A percentile compares a stretch with the other conserved stretches of the same genome.
Evolutionary conservation across 108 stramenopile genomes (phyloP).

Genomic region (Cyclotella atomus): DNA sequence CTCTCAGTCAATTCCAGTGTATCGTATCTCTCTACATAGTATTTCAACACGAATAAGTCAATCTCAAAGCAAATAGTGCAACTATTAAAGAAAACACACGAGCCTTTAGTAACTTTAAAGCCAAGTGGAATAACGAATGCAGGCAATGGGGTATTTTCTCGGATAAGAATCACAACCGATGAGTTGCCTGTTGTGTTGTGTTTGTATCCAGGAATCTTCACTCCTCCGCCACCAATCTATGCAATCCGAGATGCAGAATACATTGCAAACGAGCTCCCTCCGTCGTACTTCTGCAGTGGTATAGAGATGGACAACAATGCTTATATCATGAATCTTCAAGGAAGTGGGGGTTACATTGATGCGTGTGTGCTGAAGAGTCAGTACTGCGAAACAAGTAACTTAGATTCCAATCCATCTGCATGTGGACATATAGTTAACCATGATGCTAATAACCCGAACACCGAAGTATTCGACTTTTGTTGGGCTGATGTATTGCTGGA

Average conservation of each 20-base stretch:
- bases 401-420: constrained; percentile 51
- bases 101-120: constrained; percentile 10
- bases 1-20: background rate
- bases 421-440: constrained; percentile 60
- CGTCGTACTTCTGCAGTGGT: constrained; percentile 5
- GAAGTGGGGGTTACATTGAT: constrained; percentile 50
- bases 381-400: constrained; percentile 2
- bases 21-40: no score
- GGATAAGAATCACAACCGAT: background rate
- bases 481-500: constrained; percentile 41
- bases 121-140: background rate
- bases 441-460: constrained; percentile 21
- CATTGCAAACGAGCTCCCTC: constrained; percentile 25
- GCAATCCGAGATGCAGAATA: background rate
- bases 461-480: constrained; percentile 31
- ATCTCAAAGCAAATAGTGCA: background rate
- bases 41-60: background rate
- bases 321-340: constrained; percentile 53
- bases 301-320: constrained; percentile 38
- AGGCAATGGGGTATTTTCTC: constrained; percentile 27
- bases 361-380: constrained; percentile 29
- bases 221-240: constrained; percentile 35
- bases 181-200: constrained; percentile 25
- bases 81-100: constrained; percentile 13
- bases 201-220: constrained; percentile 59